Evolutionary conservation across 176 grass and related monocot genomes (phyloP), one percentile per base, ranked within the genome.

Genomic region (Carex parvula): DNA sequence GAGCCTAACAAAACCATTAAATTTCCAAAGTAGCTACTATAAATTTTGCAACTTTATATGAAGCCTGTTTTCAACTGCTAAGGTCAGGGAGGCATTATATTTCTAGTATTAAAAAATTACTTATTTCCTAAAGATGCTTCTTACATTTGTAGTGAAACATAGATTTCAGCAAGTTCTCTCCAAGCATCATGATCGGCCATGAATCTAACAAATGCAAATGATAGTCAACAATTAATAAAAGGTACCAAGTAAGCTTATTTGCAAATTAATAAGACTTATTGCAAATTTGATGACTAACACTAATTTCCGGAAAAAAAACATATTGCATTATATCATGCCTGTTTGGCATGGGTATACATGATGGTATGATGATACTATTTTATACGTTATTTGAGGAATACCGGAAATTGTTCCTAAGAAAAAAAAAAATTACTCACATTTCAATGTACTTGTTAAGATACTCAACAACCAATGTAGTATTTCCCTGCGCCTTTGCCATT

Each of bases 131-230:
- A 85, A 65, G 64, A 32, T 83, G 73, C 22, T 63, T 53, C 89
- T 95, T 84, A 99, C 96, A 95, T 95, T 83, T 91, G 91, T 91
- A 92, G 77, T 60, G 91, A 90, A 79, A 99, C 88, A 48, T 99
- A 99, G 33, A 88, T 86, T 87, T 99, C 96, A 79, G 96, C 96
- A 85, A 95, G 93, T 92, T 99, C 96, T 99, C 93, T 99, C 96
- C 96, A 99, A 73, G 96, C 93, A 84, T 99, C 93, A 85, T 99
- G 88, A 92, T 99, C 96, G 30, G 96, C 93, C 96, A 99, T 95
- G 86, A 99, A 99, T 92, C 96, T 99, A 81, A 80, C 24, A 88
- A 41, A 81, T 30, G 12, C 35, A 54, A 64, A 50, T 87, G 84
- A 87, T 20, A 64, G 20, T 42, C 22, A 82, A 82, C 73, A 76